Conservation (phyloP, 345 rosid genomes). For the Heritiera fomes region DNA sequence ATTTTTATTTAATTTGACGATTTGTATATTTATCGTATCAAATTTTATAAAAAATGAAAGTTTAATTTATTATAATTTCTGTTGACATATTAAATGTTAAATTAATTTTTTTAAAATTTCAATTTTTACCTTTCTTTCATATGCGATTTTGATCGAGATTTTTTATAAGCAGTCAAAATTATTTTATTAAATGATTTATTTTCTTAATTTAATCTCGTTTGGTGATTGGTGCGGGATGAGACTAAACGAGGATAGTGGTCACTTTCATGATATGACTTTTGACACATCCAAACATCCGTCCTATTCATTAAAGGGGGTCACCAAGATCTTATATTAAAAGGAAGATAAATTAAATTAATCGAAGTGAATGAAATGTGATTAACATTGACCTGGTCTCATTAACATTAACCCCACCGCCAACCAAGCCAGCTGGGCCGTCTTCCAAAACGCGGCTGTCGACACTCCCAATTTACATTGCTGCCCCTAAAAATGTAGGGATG, state of each 20-base stretch:
- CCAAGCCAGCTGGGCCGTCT: conserved; percentile 20
- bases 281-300: background rate
- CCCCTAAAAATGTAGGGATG: conserved; percentile 10
- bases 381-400: conserved; percentile 22
- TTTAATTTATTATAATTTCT: too few relatives aligned
- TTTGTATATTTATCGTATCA: too few relatives aligned
- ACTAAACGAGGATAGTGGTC: conserved; percentile 23
- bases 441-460: conserved; percentile 18
- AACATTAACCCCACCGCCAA: background rate
- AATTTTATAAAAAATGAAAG: too few relatives aligned
- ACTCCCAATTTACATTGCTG: background rate
- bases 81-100: too few relatives aligned
- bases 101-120: too few relatives aligned
- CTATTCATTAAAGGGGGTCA: background rate
- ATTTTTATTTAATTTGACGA: too few relatives aligned
- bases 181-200: background rate
- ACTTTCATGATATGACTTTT: conserved; percentile 28
- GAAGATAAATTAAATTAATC: conserved; percentile 19
- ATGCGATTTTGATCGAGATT: too few relatives aligned
- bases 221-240: conserved; percentile 20
- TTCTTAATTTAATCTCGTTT: background rate
- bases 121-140: background rate
- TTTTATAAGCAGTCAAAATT: too few relatives aligned
- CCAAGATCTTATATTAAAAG: background rate
- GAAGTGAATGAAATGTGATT: background rate